Base-by-base conservation (phyloP, 1,139 yeast genomes). In the Zygosaccharomyces sapae region DNA sequence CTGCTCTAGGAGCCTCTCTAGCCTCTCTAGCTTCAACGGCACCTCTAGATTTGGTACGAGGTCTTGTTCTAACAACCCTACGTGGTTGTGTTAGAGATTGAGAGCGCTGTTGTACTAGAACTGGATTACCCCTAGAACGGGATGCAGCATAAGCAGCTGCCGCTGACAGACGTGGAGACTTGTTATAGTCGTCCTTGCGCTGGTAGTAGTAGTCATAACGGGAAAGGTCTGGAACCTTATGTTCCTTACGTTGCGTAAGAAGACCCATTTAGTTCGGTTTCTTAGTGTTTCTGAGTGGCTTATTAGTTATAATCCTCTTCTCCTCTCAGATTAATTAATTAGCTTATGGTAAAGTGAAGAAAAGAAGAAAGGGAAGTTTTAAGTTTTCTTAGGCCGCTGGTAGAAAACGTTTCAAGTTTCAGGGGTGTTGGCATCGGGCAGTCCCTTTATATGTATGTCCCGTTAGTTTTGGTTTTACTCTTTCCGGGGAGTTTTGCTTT, bases 141-240 rank as follows among this genome's bases (percentile, higher is more conserved):
- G 40, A 38, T 6, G 64, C 63, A 7, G 64, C 62, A 20, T 58
- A 56, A 7, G 66, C 66, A n/a, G 65, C 64, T 19, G 62, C 63
- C n/a, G 63, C 59, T 16, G 63, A 55, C 20, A 58, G 43, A 24
- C 53, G 43, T 13, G 49, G 48, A 18, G 59, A 55, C 40, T 49
- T 57, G 43, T 58, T 55, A 34, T 52, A 60, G 18, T 55, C 55
- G 13, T 48, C 60, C 22, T 54, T 54, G 41, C 58, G 55, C 44
- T 57, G 55, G 43, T 63, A 63, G 40, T 61, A 55, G 44, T 63
- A 62, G 41, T 63, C 66, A 42, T 64, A 64, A 43, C 68, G 56
- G 10, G 67, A 63, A 25, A 64, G 49, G 44, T 64, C 68, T 4
- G 68, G 68, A 16, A 59, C 63, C 49, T 55, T 53, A 34, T 55